Conservation (phyloP, 2,329 filamentous ascomycete species). For the Aspergillus texensis region DNA sequence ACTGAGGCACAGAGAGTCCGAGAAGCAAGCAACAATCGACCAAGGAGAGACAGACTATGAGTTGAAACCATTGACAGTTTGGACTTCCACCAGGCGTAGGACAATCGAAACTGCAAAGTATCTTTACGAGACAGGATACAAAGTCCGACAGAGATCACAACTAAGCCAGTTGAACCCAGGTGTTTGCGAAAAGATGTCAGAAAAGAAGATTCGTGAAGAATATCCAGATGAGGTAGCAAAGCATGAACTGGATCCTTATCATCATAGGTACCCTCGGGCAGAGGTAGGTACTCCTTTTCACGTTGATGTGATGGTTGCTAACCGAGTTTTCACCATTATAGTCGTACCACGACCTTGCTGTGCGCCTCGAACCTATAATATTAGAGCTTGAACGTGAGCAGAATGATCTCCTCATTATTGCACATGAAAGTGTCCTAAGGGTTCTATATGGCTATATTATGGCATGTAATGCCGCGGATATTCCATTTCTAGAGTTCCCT, state of each 20-base stretch:
- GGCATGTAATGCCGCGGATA: slow-evolving; percentile 95
- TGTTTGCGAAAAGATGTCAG: slow-evolving; percentile 91
- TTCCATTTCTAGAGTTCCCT: slow-evolving; percentile 89
- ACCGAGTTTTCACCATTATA: slow-evolving; percentile 40
- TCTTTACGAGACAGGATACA: slow-evolving; percentile 77
- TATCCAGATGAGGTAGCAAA: slow-evolving; percentile 92
- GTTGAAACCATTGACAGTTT: slow-evolving; percentile 81
- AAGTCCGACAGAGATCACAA: slow-evolving; percentile 87
- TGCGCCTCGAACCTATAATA: slow-evolving; percentile 95
- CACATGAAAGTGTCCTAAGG: slow-evolving; percentile 94
- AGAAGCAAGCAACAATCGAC: slow-evolving; percentile 69
- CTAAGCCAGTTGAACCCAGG: slow-evolving; percentile 98
- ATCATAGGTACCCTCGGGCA: slow-evolving; percentile 91
- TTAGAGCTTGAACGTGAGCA: slow-evolving; percentile 95
- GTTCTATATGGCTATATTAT: slow-evolving; percentile 97
- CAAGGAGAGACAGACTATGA: slow-evolving; percentile 69
- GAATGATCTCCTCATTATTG: slow-evolving; percentile 96
- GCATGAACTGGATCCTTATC: slow-evolving; percentile 92
- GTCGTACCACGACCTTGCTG: slow-evolving; percentile 98
- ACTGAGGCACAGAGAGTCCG: slow-evolving; percentile 78
- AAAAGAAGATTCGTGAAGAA: slow-evolving; percentile 74
- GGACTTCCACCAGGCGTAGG: slow-evolving; percentile 89
- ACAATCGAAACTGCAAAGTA: slow-evolving; percentile 88
- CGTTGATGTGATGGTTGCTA: not conserved
- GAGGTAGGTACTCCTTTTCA: slow-evolving; percentile 62